Evolutionary conservation across 2,329 filamentous ascomycete species (phyloP), one percentile per base, ranked within the genome.

Genomic region (Fonsecaea monophora): DNA sequence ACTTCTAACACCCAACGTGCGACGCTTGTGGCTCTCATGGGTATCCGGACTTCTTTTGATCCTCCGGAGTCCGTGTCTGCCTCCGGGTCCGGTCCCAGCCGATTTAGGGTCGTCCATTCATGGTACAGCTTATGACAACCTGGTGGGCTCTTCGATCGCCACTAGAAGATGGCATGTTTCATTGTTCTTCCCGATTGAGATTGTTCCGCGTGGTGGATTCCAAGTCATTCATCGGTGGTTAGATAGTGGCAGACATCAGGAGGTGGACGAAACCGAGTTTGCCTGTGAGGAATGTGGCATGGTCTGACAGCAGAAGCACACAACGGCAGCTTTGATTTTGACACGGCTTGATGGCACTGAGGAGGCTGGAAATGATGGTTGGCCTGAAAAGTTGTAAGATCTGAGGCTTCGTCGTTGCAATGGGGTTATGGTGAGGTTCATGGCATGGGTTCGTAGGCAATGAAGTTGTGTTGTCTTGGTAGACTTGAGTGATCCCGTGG

Each of bases 71-170:
- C 53, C 35, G 18, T 55, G 18, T 35, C 15, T 35, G n/a, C 35
- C 30, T 35, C 53, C 53, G 53, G 25, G 53, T 55, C 53, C 53
- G 53, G 53, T 50, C 45, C 21, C 21, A 30, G 18, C 18, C 18
- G 30, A 10, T 30, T 4, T 21, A 50, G 8, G 12, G 7, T 50
- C 8, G 18, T 4, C 8, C 45, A 13, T 25, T 30, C 45, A 15
- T 21, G 25, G 25, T 13, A 21, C 18, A 30, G 21, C 18, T 50
- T 4, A 3, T 1, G 18, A 30, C 10, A 12, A 10, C 45, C 42
- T 48, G 42, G n/a, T 8, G 7, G n/a, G 9, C n/a, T 21, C 12
- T 48, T 21, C 10, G 18, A 10, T 21, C 42, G 18, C 42, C 9
- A 48, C n/a, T 18, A 48, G 6, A 7, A 10, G 42, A 21, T 18